Conservation (phyloP, 768 basidiomycete species). For the Phlebiopsis flavidoalba region DNA sequence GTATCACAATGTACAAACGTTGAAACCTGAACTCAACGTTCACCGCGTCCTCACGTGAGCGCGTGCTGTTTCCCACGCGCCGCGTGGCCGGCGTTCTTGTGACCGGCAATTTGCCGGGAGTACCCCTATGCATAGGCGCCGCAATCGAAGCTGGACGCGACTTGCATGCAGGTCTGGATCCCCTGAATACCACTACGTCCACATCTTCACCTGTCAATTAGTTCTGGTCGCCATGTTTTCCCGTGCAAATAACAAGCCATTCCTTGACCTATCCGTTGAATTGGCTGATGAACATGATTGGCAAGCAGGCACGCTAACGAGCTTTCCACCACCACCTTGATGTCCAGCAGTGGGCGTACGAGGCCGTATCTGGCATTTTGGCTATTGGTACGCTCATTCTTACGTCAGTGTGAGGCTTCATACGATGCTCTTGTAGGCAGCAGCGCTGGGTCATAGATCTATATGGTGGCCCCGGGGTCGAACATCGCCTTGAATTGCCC, state of each 20-base stretch:
- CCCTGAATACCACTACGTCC: not conserved
- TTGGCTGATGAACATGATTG: slow-evolving; percentile 54
- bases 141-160: not conserved
- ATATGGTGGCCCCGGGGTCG: slow-evolving; percentile 65
- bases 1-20: not conserved
- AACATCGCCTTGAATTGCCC: slow-evolving; percentile 41
- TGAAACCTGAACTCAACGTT: not conserved
- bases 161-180: not conserved
- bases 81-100: no score
- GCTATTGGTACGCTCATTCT: slow-evolving; percentile 45
- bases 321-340: slow-evolving; percentile 46
- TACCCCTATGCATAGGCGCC: not conserved
- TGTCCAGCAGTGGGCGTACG: slow-evolving; percentile 48
- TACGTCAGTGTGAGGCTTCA: no score
- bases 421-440: slow-evolving; percentile 45
- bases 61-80: no score
- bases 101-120: not conserved
- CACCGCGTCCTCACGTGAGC: not conserved
- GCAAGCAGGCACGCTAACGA: slow-evolving; percentile 45
- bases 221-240: slow-evolving; percentile 4
- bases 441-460: slow-evolving; percentile 50
- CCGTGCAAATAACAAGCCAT: slow-evolving; percentile 18
- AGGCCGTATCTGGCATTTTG: slow-evolving; percentile 57
- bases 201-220: not conserved
- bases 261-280: slow-evolving; percentile 53